These are phyloP conservation scores for Capsicum pubescens DNA, from an alignment of 257 asterid genomes.

Conservation along the genomic window DNA sequence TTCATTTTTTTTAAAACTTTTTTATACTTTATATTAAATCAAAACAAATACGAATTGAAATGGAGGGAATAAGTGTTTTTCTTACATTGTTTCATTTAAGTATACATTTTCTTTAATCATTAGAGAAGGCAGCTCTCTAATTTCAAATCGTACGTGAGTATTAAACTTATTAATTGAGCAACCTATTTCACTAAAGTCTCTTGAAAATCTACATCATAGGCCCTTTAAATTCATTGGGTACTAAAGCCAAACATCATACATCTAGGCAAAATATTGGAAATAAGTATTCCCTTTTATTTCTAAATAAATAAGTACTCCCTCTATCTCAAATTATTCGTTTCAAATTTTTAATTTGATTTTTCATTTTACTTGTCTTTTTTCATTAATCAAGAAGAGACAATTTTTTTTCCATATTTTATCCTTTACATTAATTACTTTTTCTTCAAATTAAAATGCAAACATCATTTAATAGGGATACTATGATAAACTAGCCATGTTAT, in stretches of 20 bases:
- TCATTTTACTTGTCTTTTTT: no score
- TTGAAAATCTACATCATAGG: background rate
- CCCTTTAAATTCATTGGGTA: background rate
- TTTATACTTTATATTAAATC: background rate
- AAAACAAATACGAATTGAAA: no score
- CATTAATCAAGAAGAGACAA: no score
- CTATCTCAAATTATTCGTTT: no score
- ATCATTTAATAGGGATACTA: no score
- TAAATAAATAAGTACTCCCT: no score
- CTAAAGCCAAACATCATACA: background rate
- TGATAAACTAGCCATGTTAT: no score
- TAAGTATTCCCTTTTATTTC: background rate
- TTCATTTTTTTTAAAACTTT: background rate
- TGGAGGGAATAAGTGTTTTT: no score
- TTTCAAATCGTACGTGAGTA: background rate
- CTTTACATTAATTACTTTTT: no score
- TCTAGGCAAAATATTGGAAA: background rate
- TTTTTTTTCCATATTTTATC: no score
- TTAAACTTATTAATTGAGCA: background rate
- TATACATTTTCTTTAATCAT: background rate
- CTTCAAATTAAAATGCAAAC: no score
- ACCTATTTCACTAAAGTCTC: background rate
- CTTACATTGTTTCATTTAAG: background rate
- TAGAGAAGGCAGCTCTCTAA: background rate
- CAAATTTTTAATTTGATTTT: no score